A percentile compares a stretch with the other conserved stretches of the same genome.
These are phyloP conservation scores for Myochromella boudieri DNA, from an alignment of 768 basidiomycete species.

Conservation along the genomic window DNA sequence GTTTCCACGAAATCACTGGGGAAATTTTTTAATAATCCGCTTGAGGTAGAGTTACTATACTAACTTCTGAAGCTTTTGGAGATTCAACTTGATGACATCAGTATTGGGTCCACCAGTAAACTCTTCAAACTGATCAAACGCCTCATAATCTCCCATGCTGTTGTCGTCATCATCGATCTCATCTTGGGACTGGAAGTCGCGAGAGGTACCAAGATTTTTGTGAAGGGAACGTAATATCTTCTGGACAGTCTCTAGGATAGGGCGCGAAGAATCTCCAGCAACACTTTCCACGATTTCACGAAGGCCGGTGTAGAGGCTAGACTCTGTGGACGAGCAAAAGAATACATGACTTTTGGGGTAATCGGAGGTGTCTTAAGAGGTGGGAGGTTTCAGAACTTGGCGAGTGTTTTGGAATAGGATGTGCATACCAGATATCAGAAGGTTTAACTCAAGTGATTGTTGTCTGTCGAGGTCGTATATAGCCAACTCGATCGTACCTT, in stretches of 20 bases:
- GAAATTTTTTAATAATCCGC: conserved; percentile 5
- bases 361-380: conserved; percentile 60
- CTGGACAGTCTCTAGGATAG: conserved; percentile 46
- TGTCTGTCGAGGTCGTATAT: conserved; percentile 35
- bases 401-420: background rate
- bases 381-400: background rate
- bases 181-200: conserved; percentile 18
- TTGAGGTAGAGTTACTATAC: conserved; percentile 1
- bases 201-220: no score
- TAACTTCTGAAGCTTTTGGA: conserved; percentile 32
- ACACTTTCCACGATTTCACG: conserved; percentile 44
- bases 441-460: conserved; percentile 35
- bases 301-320: conserved; percentile 38
- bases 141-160: conserved; percentile 38
- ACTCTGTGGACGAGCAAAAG: conserved; percentile 54
- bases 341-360: conserved; percentile 62
- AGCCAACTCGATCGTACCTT: conserved; percentile 57
- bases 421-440: conserved; percentile 50
- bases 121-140: conserved; percentile 29
- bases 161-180: conserved; percentile 36
- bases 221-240: conserved; percentile 34
- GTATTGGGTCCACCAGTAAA: conserved; percentile 9
- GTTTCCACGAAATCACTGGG: conserved; percentile 59
- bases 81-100: conserved; percentile 20
- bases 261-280: conserved; percentile 35